These are phyloP conservation scores for Rehmannia glutinosa DNA, from an alignment of 257 asterid genomes.

Conservation along the genomic window DNA sequence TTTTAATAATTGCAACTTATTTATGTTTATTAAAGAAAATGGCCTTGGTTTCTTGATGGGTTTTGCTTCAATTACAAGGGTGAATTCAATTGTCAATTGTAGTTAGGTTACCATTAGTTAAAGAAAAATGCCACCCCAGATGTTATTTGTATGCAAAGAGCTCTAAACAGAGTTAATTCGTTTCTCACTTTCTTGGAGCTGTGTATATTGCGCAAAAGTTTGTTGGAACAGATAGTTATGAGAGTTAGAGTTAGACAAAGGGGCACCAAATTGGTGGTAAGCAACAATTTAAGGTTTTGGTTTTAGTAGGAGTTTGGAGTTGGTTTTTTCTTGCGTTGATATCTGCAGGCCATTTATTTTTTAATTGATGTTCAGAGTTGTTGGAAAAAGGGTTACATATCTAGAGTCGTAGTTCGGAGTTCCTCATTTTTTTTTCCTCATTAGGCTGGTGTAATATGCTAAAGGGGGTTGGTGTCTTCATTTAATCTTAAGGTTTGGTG, in stretches of 20 bases:
- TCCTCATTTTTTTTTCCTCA: no score
- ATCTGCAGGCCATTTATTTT: no score
- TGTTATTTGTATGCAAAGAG: not conserved
- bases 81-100: not conserved
- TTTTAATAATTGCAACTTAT: not conserved
- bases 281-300: no score
- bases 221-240: not conserved
- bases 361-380: no score
- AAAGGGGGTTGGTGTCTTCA: no score
- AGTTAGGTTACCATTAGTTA: not conserved
- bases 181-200: not conserved
- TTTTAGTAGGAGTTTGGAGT: not conserved
- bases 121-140: not conserved
- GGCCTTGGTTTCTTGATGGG: not conserved
- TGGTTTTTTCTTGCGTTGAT: no score
- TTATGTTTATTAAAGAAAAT: slow-evolving; percentile 16
- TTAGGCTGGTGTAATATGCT: no score
- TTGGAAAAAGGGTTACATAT: no score
- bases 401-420: no score
- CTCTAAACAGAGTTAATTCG: slow-evolving; percentile 9
- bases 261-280: not conserved
- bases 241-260: not conserved
- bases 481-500: no score
- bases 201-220: not conserved
- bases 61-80: not conserved